Conservation (phyloP, 1,284 basidiomycete species). For the Anthracocystis walkeri region DNA sequence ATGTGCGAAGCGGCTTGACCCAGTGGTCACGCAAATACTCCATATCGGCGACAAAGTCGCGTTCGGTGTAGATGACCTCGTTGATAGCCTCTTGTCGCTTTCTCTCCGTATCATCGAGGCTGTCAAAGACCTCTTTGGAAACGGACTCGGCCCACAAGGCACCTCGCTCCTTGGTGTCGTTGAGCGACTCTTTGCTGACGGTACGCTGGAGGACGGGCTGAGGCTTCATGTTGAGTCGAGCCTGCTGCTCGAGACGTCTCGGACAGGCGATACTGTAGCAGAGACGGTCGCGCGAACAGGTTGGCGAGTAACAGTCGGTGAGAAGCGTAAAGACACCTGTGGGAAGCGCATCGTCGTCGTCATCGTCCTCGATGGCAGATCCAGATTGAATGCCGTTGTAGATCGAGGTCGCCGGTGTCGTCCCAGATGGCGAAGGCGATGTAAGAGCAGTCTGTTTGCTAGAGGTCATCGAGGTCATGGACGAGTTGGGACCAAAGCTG, state of each 20-base stretch:
- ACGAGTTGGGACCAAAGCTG: constrained; percentile 38
- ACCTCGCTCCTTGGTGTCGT: constrained; percentile 77
- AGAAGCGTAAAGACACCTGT: constrained; percentile 96
- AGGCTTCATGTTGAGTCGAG: constrained; percentile 86
- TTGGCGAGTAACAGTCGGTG: constrained; percentile 98
- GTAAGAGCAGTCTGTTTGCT: constrained; percentile 62
- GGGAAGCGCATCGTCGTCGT: constrained; percentile 77
- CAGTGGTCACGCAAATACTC: constrained; percentile 94
- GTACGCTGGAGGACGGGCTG: constrained; percentile 82
- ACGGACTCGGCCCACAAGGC: constrained; percentile 98
- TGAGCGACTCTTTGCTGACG: constrained; percentile 83
- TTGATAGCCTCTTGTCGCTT: constrained; percentile 98
- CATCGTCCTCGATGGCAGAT: constrained; percentile 66
- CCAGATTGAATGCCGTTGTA: constrained; percentile 39
- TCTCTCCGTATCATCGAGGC: constrained; percentile 91
- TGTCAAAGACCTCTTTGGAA: constrained; percentile 90
- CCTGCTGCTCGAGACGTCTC: constrained; percentile 90
- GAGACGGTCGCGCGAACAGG: constrained; percentile 89
- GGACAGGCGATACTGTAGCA: constrained; percentile 99
- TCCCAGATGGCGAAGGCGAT: constrained; percentile 39
- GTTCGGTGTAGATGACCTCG: constrained; percentile 97
- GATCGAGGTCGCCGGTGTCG: constrained; percentile 65
- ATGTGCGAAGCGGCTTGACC: constrained; percentile 83
- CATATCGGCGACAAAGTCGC: constrained; percentile 96
- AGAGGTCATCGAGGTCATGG: constrained; percentile 49